Conservation (phyloP, 2,329 filamentous ascomycete species). For the Diaporthe aspalathi region DNA sequence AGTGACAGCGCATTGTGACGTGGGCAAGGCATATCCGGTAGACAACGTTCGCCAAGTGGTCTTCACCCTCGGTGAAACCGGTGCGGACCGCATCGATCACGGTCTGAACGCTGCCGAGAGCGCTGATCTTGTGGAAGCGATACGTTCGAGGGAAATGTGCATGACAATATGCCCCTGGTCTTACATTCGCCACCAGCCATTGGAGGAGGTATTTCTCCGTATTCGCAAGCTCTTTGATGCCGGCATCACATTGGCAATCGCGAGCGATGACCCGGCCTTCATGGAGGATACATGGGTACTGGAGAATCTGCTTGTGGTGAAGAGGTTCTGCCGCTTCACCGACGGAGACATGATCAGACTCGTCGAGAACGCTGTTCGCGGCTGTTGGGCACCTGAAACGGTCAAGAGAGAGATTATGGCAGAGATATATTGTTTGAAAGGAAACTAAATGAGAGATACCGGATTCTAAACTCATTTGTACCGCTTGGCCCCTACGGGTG, state of each 20-base stretch:
- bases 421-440: background rate
- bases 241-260: slow-evolving; percentile 59
- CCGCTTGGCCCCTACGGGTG: too few species aligned
- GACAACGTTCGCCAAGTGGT: slow-evolving; percentile 55
- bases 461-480: background rate
- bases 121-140: slow-evolving; percentile 47
- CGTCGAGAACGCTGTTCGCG: slow-evolving; percentile 55
- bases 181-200: slow-evolving; percentile 55
- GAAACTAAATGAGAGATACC: background rate
- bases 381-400: slow-evolving; percentile 57
- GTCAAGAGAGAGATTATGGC: slow-evolving; percentile 48
- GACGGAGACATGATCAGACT: slow-evolving; percentile 56
- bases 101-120: slow-evolving; percentile 53
- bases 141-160: slow-evolving; percentile 49
- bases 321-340: slow-evolving; percentile 53
- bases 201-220: slow-evolving; percentile 56
- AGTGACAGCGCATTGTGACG: slow-evolving; percentile 63
- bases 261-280: slow-evolving; percentile 61
- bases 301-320: slow-evolving; percentile 58
- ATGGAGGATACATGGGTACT: slow-evolving; percentile 63
- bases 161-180: slow-evolving; percentile 57
- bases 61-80: slow-evolving; percentile 47
- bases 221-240: slow-evolving; percentile 56
- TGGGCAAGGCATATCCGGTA: slow-evolving; percentile 60
- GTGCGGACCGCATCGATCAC: slow-evolving; percentile 55